Percentiles rank a stretch among this genome's conserved stretches.
Conservation (phyloP, 2,329 filamentous ascomycete genomes). For the Diaporthe velutina region DNA sequence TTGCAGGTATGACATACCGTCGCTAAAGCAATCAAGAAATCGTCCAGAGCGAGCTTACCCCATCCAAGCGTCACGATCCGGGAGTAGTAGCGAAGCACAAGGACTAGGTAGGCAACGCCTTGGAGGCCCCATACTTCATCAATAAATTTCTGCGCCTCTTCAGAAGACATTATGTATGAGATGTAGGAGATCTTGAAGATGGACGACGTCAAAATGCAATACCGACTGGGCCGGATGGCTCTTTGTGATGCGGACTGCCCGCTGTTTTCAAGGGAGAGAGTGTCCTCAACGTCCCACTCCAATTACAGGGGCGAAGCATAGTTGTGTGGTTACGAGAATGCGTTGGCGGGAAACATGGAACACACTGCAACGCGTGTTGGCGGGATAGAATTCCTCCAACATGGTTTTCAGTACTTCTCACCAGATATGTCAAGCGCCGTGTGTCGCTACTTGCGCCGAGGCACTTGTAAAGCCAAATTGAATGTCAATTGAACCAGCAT, state of each 20-base stretch:
- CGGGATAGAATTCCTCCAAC: background rate
- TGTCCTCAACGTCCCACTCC: background rate
- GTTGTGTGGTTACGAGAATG: background rate
- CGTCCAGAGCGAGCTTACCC: slow-evolving; percentile 42
- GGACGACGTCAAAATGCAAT: background rate
- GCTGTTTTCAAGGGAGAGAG: background rate
- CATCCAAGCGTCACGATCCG: slow-evolving; percentile 41
- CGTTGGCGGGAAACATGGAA: background rate
- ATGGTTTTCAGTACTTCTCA: background rate
- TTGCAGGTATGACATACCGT: slow-evolving; percentile 37
- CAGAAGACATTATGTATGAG: slow-evolving; percentile 11
- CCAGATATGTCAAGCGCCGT: background rate
- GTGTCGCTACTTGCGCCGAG: background rate
- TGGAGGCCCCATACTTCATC: slow-evolving; percentile 46
- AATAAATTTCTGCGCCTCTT: slow-evolving; percentile 42
- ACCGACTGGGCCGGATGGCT: too few species aligned
- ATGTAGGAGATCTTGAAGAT: slow-evolving; percentile 25
- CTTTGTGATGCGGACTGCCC: background rate
- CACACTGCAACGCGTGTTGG: background rate
- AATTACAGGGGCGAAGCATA: background rate
- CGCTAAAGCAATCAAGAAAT: slow-evolving; percentile 43
- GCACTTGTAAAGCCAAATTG: background rate
- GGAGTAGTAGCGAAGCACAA: slow-evolving; percentile 44
- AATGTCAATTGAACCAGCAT: background rate
- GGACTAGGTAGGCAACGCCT: slow-evolving; percentile 42